These are phyloP conservation scores for Alternaria incomplexa DNA, from an alignment of 2,329 filamentous ascomycete genomes.

Conservation along the genomic window DNA sequence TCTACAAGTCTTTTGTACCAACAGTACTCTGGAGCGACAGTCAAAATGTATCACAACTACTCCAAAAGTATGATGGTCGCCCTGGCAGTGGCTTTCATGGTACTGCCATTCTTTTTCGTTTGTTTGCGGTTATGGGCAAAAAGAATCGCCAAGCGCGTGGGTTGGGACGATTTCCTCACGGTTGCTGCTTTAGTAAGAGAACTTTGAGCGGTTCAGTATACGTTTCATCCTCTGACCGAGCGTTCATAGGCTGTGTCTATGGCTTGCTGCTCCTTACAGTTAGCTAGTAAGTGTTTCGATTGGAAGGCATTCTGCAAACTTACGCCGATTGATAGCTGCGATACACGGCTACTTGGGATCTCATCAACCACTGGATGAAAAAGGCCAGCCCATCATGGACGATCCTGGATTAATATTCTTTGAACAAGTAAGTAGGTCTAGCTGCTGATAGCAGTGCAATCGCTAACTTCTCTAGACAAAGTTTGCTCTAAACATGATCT, in stretches of 20 bases:
- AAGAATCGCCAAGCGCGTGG: conserved; percentile 21
- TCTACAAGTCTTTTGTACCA: neutral
- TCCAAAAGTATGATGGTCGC: conserved; percentile 28
- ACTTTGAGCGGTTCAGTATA: neutral
- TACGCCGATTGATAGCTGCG: conserved; percentile 15
- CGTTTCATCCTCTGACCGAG: conserved; percentile 2
- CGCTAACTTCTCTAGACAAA: conserved; percentile 26
- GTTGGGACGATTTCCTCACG: conserved; percentile 30
- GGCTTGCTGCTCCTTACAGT: conserved; percentile 26
- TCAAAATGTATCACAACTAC: conserved; percentile 30
- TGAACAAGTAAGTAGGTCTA: conserved; percentile 16
- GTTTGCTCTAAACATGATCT: conserved; percentile 35
- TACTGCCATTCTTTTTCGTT: conserved; percentile 23
- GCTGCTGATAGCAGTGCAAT: neutral
- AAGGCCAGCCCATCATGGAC: conserved; percentile 29
- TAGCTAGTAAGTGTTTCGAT: conserved; percentile 20
- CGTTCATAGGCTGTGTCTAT: conserved; percentile 20
- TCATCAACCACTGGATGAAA: conserved; percentile 25
- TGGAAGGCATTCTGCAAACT: neutral
- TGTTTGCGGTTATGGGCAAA: conserved; percentile 33
- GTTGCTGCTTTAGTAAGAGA: conserved; percentile 28
- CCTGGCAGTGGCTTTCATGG: conserved; percentile 25
- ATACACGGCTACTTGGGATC: conserved; percentile 28
- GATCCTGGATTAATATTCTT: conserved; percentile 32
- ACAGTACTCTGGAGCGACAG: neutral